phyloP scores from a whole-genome alignment of 495 filamentous ascomycete genomes.

The Annulohypoxylon bovei region DNA sequence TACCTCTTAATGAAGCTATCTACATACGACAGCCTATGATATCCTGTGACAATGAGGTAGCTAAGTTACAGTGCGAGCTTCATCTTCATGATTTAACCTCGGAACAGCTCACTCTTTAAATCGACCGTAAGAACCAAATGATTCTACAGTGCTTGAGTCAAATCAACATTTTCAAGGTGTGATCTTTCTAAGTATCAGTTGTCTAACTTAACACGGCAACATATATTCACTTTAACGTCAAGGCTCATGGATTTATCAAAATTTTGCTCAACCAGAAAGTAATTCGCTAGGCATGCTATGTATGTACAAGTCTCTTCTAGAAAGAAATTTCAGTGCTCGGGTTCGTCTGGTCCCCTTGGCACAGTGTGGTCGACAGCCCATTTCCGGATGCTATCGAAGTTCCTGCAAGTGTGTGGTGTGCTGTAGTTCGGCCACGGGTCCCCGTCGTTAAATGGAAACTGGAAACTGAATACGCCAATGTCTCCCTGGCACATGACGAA shows the following conservation, averaged over 20 bases:
- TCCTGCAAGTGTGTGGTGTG: slow-evolving; percentile 60
- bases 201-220: slow-evolving; percentile 10
- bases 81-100: background rate
- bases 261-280: slow-evolving; percentile 8
- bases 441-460: slow-evolving; percentile 50
- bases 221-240: background rate
- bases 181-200: slow-evolving; percentile 12
- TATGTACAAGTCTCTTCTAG: slow-evolving; percentile 1
- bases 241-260: background rate
- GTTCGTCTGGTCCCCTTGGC: slow-evolving; percentile 48
- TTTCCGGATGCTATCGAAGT: slow-evolving; percentile 58
- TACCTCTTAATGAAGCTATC: background rate
- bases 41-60: background rate
- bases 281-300: slow-evolving; percentile 10
- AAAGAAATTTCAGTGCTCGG: slow-evolving; percentile 34
- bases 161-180: background rate
- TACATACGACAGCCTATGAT: background rate
- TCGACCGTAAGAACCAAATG: slow-evolving; percentile 1
- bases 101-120: slow-evolving; percentile 26
- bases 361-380: slow-evolving; percentile 63
- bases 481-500: slow-evolving; percentile 64
- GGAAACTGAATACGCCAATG: slow-evolving; percentile 62
- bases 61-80: slow-evolving; percentile 17
- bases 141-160: slow-evolving; percentile 4
- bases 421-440: slow-evolving; percentile 60